phyloP scores from a whole-genome alignment of 2,329 filamentous ascomycete genomes.

The Trichoderma gracile region DNA sequence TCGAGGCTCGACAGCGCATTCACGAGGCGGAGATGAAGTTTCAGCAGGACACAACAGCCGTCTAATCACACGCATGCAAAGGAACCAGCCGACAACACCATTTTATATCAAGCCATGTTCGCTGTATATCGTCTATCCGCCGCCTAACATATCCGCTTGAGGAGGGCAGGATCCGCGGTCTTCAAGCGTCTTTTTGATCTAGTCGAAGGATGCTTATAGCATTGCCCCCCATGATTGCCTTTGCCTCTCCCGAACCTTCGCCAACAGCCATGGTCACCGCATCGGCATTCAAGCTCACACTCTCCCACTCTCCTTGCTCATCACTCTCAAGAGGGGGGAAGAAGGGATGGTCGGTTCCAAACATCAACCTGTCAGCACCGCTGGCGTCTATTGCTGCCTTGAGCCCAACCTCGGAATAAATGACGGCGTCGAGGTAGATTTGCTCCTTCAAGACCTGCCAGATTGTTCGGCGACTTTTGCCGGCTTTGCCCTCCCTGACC shows the following conservation, averaged over 20 bases:
- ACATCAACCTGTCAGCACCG: constrained; percentile 71
- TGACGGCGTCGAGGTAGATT: constrained; percentile 83
- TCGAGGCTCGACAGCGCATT: constrained; percentile 39
- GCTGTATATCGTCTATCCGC: not conserved
- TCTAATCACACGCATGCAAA: constrained; percentile 18
- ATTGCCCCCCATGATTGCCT: constrained; percentile 61
- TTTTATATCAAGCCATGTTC: not conserved
- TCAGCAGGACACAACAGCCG: constrained; percentile 34
- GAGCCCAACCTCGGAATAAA: constrained; percentile 74
- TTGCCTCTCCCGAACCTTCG: constrained; percentile 46
- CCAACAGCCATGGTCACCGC: constrained; percentile 57
- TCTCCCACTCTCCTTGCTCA: constrained; percentile 67
- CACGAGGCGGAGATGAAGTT: constrained; percentile 43
- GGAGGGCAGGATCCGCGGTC: not conserved
- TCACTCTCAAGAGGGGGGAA: constrained; percentile 72
- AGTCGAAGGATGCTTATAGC: constrained; percentile 54
- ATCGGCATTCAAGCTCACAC: constrained; percentile 55
- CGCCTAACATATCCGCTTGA: not conserved
- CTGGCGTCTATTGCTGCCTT: constrained; percentile 68
- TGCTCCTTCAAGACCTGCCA: constrained; percentile 67
- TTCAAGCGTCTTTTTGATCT: constrained; percentile 30
- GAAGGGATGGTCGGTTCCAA: constrained; percentile 82
- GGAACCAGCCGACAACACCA: not conserved
- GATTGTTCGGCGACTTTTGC: constrained; percentile 49
- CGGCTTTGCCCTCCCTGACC: constrained; percentile 60